Conservation (phyloP, 2,329 filamentous ascomycete genomes). For the Pseudocercospora cruenta region DNA sequence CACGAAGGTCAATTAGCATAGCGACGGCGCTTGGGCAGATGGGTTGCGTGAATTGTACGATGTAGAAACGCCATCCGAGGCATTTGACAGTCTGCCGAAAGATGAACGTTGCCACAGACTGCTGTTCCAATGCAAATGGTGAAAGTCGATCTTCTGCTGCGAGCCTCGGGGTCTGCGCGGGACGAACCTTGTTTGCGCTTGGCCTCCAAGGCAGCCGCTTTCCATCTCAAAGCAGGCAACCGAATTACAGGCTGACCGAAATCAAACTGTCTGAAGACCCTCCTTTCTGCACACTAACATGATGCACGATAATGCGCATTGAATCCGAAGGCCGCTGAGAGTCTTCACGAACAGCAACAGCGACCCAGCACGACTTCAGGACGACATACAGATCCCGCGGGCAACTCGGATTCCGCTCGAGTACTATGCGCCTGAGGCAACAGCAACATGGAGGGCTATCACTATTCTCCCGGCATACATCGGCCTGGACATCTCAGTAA, state of each 20-base stretch:
- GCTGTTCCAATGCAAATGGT: neutral
- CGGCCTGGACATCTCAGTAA: slow-evolving; percentile 58
- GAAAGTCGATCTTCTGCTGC: neutral
- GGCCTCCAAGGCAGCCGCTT: neutral
- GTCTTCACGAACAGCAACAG: neutral
- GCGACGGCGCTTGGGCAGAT: neutral
- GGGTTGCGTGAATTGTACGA: neutral
- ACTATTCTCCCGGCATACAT: slow-evolving; percentile 21
- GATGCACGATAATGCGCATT: neutral
- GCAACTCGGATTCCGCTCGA: slow-evolving; percentile 1
- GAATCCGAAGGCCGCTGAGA: neutral
- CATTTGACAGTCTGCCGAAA: neutral
- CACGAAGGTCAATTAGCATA: slow-evolving; percentile 4
- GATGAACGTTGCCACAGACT: too few relatives aligned
- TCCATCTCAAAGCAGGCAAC: neutral
- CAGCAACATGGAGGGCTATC: slow-evolving; percentile 16
- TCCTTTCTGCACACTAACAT: neutral
- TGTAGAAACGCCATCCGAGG: neutral
- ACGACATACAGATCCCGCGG: neutral
- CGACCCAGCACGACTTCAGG: neutral
- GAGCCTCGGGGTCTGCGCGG: neutral
- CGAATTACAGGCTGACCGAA: neutral
- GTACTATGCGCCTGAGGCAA: slow-evolving; percentile 12
- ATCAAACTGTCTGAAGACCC: neutral
- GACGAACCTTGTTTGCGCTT: neutral